Base-by-base conservation (phyloP, 345 rosid genomes). In the Stellera chamaejasme region DNA sequence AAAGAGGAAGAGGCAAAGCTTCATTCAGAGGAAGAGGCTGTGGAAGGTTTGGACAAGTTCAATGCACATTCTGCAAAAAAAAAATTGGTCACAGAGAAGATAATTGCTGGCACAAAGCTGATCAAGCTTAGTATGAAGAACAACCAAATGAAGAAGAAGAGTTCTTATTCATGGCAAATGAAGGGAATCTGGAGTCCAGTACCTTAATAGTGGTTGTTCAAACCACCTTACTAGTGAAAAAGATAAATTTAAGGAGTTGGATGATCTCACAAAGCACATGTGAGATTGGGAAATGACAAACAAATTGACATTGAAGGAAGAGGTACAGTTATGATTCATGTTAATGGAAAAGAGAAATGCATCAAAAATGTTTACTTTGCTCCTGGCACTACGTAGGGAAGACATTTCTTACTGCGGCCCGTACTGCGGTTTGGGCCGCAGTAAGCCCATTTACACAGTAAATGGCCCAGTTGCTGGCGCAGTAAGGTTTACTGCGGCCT, bases 11-110 rank as follows among this genome's bases (percentile, higher is more conserved):
- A 6, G 23, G 42, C n/a, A n/a, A 43, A 58, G 44, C 32, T 43
- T 11, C 13, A 11, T 27, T 3, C 23, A 32, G 6, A 45, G 32
- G 23, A 2, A 25, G 45, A 12, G 41, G 36, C 11, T 5, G 13
- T 7, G 42, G 50, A 9, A 58, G 52, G 14, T 23, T 12, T 25
- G n/a, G 25, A 15, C 45, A 13, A 5, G 51, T 58, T 14, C 44
- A 46, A 27, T 58, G 51, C n/a, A 13, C 45, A 9, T 13, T 45
- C 48, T 58, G 43, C n/a, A 27, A 58, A 5, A 45, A 58, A 13
- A 5, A 11, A n/a, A n/a, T n/a, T 58, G 52, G 44, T 8, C 52
- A 27, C 26, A n/a, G 3, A 11, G 12, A 43, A 43, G 48, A 27
- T 10, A 26, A 43, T 41, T 55, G 59, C 26, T 16, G 13, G 42